A percentile compares a stretch with the other conserved stretches of the same genome.
phyloP scores from a whole-genome alignment of 1,284 basidiomycete genomes.

The Baeospora myosura region DNA sequence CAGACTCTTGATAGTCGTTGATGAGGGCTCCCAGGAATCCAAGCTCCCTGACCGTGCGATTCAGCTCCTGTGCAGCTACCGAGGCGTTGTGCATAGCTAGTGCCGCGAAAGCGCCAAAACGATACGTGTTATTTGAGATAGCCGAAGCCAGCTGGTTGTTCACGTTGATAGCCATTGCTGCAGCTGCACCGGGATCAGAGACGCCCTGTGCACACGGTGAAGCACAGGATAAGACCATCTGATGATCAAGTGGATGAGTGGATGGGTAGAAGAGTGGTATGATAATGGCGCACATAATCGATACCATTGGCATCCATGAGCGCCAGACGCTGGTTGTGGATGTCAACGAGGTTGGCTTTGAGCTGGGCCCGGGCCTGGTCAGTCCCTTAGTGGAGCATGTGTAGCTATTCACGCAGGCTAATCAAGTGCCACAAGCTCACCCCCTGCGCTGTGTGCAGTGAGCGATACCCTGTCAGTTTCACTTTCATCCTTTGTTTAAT shows the following conservation, averaged over 20 bases:
- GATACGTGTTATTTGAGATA: constrained; percentile 9
- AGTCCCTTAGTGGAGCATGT: neutral
- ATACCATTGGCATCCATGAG: constrained; percentile 10
- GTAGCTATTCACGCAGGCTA: neutral
- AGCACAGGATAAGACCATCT: constrained; percentile 36
- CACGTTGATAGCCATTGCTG: constrained; percentile 22
- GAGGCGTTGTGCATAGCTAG: constrained; percentile 14
- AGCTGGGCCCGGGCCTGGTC: constrained; percentile 1
- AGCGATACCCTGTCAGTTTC: neutral
- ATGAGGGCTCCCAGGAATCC: constrained; percentile 13
- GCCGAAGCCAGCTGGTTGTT: constrained; percentile 8
- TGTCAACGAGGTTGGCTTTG: constrained; percentile 7
- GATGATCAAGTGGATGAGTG: neutral
- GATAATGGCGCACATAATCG: constrained; percentile 7
- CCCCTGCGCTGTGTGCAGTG: neutral
- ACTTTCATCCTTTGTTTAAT: neutral
- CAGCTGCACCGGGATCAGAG: constrained; percentile 13
- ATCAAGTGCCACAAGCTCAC: neutral
- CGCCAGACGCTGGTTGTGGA: constrained; percentile 10
- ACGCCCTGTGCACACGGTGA: constrained; percentile 22
- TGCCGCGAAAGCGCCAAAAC: constrained; percentile 14
- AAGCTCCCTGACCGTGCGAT: constrained; percentile 10
- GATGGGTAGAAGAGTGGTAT: neutral
- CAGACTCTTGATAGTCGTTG: constrained; percentile 13
- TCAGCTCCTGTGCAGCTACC: constrained; percentile 10